Percentiles rank a stretch among this genome's conserved stretches.
Evolutionary conservation across 441 rosid species (phyloP).

Genomic region (Geranium incanum): DNA sequence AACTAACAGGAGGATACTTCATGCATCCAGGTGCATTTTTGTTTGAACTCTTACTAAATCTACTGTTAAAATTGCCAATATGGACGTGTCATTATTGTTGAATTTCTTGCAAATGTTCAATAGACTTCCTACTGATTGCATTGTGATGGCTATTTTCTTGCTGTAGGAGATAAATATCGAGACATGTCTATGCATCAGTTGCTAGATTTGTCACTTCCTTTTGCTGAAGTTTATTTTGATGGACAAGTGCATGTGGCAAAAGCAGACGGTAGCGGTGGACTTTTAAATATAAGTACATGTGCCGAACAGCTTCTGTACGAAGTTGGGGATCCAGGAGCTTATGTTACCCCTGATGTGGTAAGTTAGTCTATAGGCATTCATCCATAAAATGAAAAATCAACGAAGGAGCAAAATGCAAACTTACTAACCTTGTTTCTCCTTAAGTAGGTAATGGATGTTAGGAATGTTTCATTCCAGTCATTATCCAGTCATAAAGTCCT

Average conservation of each 20-base stretch:
- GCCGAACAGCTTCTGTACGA: slow-evolving; percentile 89
- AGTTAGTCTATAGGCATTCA: slow-evolving; percentile 18
- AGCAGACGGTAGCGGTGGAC: slow-evolving; percentile 67
- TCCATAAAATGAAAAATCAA: not conserved
- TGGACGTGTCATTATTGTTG: not conserved
- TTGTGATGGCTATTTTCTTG: slow-evolving; percentile 12
- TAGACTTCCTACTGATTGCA: not conserved
- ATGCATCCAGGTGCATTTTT: slow-evolving; percentile 74
- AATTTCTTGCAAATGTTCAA: not conserved
- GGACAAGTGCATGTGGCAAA: slow-evolving; percentile 59
- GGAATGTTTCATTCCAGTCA: slow-evolving; percentile 56
- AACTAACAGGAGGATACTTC: slow-evolving; percentile 93
- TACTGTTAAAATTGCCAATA: not conserved
- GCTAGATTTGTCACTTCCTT: slow-evolving; percentile 73
- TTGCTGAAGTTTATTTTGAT: slow-evolving; percentile 57
- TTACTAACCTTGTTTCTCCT: not conserved
- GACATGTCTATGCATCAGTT: slow-evolving; percentile 47
- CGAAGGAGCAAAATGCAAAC: not conserved
- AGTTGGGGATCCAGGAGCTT: slow-evolving; percentile 77
- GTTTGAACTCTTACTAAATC: not conserved
- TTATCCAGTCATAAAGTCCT: slow-evolving; percentile 50
- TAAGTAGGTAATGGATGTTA: slow-evolving; percentile 58
- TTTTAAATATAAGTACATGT: slow-evolving; percentile 60
- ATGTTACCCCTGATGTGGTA: slow-evolving; percentile 90
- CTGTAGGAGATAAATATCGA: slow-evolving; percentile 62